Conservation (phyloP, 345 rosid species). For the Heritiera littoralis region DNA sequence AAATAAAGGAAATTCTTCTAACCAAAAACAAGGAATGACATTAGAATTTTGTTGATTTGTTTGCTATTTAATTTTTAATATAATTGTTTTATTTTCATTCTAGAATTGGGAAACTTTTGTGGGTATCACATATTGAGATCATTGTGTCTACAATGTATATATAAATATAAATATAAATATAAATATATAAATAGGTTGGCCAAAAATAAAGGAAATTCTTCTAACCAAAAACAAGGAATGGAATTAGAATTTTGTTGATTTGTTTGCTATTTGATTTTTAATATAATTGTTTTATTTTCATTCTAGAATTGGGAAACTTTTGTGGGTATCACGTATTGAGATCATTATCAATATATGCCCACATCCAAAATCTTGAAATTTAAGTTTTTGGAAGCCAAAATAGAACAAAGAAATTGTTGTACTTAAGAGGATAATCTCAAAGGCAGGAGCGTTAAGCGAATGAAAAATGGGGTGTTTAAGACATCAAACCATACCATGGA, state of each 20-base stretch:
- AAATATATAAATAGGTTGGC: too few relatives aligned
- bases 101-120: not conserved
- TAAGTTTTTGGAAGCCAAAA: too few relatives aligned
- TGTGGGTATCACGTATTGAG: not conserved
- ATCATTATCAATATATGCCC: too few relatives aligned
- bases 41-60: not conserved
- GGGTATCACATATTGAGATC: not conserved
- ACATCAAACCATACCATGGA: too few relatives aligned
- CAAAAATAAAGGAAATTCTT: not conserved
- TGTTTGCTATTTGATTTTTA: not conserved
- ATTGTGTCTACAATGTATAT: too few relatives aligned
- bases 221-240: not conserved
- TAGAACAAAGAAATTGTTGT: too few relatives aligned
- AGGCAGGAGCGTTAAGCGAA: too few relatives aligned
- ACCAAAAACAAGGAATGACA: not conserved
- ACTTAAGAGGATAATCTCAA: too few relatives aligned
- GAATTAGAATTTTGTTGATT: not conserved
- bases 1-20: not conserved
- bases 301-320: not conserved
- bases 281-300: not conserved
- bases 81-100: not conserved
- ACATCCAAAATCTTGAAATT: too few relatives aligned
- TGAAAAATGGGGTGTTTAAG: too few relatives aligned
- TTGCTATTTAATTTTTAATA: not conserved
- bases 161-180: too few relatives aligned